These are phyloP conservation scores for Lactarius psammicola DNA, from an alignment of 768 basidiomycete genomes.

Conservation along the genomic window DNA sequence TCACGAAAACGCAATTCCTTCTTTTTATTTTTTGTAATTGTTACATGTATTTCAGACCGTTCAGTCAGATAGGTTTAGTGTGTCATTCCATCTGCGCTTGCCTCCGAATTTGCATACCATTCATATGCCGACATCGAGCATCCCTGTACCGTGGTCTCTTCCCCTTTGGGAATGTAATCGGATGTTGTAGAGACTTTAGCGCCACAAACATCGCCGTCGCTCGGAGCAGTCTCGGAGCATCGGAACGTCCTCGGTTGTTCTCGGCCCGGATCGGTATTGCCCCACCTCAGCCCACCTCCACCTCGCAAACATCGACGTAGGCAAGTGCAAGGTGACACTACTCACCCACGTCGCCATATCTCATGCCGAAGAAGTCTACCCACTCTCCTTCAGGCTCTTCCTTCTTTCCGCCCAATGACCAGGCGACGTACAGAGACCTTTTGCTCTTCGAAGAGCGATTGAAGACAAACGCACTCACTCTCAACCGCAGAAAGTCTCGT, in stretches of 20 bases:
- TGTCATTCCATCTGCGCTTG: constrained; percentile 1
- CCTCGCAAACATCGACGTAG: too few relatives aligned
- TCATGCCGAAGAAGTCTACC: constrained; percentile 36
- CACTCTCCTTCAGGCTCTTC: constrained; percentile 37
- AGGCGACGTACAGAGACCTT: constrained; percentile 81
- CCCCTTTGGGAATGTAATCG: constrained; percentile 14
- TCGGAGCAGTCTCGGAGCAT: too few relatives aligned
- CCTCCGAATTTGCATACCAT: constrained; percentile 7
- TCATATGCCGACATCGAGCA: constrained; percentile 3
- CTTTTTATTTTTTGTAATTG: constrained; percentile 23
- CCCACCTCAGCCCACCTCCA: too few relatives aligned
- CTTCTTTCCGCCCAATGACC: constrained; percentile 67
- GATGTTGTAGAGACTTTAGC: background rate
- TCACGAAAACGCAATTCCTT: constrained; percentile 10
- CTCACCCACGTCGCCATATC: background rate
- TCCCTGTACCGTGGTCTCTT: background rate
- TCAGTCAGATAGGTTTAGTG: background rate
- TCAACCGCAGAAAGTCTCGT: constrained; percentile 74
- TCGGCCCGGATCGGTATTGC: background rate
- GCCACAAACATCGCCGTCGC: background rate
- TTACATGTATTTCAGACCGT: constrained; percentile 14
- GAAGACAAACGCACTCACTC: constrained; percentile 83
- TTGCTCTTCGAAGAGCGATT: constrained; percentile 95
- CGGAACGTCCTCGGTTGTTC: background rate
- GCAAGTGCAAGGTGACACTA: background rate